phyloP scores from a whole-genome alignment of 2,329 filamentous ascomycete genomes.

The Metarhizium sp. region DNA sequence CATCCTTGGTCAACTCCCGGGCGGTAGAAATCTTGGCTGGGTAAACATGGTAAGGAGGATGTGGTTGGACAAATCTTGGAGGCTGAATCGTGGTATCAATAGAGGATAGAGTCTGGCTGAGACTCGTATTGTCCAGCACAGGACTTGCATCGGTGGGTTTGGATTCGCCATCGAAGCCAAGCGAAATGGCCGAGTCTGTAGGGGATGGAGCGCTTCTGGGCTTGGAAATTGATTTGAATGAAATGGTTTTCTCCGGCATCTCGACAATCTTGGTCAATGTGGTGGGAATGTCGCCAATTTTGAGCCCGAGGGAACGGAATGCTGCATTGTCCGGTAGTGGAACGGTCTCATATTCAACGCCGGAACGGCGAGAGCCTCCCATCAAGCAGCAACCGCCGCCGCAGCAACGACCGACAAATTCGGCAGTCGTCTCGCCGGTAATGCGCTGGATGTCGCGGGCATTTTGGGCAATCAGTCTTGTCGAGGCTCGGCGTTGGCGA shows the following conservation, averaged over 20 bases:
- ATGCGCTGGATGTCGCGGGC: conserved; percentile 53
- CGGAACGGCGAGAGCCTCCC: conserved; percentile 29
- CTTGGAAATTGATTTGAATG: conserved; percentile 50
- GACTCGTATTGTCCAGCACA: conserved; percentile 13
- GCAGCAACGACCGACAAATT: conserved; percentile 54
- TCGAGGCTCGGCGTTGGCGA: conserved; percentile 57
- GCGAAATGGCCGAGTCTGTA: conserved; percentile 38
- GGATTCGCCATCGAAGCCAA: conserved; percentile 25
- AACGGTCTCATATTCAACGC: conserved; percentile 42
- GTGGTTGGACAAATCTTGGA: conserved; percentile 84
- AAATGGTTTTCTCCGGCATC: conserved; percentile 66
- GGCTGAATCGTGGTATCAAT: conserved; percentile 60
- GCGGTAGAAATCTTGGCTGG: conserved; percentile 79
- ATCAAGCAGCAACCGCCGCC: conserved; percentile 56
- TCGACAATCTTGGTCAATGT: conserved; percentile 61
- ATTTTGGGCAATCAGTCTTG: conserved; percentile 55
- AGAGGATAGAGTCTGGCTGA: conserved; percentile 15
- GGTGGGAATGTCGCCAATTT: conserved; percentile 65
- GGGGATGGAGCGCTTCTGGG: conserved; percentile 28
- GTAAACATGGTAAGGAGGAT: conserved; percentile 87
- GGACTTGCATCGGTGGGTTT: conserved; percentile 18
- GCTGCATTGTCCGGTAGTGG: conserved; percentile 71
- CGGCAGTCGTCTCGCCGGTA: conserved; percentile 53
- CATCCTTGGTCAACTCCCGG: conserved; percentile 76
- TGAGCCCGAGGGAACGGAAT: conserved; percentile 69